Conservation (phyloP, 2,329 filamentous ascomycete genomes). For the Cytospora schulzeri region DNA sequence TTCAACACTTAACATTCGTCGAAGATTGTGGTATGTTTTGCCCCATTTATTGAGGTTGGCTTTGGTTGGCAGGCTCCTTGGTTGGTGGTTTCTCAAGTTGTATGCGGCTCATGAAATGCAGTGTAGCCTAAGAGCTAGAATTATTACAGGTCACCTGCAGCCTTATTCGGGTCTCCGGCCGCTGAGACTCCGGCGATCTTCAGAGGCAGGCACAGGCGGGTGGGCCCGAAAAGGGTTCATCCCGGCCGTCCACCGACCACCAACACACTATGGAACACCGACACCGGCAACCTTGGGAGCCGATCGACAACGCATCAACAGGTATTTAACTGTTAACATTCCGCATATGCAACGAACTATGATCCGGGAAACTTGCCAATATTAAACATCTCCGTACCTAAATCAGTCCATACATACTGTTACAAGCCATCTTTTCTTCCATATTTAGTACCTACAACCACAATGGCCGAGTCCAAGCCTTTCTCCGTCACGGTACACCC, state of each 20-base stretch:
- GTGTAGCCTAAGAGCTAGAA: not conserved
- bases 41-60: not conserved
- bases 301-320: not conserved
- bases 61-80: not conserved
- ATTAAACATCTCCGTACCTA: not conserved
- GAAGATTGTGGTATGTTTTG: not conserved
- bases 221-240: not conserved
- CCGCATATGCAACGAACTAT: not conserved
- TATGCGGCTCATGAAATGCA: not conserved
- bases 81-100: not conserved
- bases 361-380: not conserved
- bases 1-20: not conserved
- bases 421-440: not conserved
- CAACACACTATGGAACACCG: not conserved
- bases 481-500: constrained; percentile 35
- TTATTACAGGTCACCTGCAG: constrained; percentile 1
- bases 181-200: not conserved
- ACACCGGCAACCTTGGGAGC: not conserved
- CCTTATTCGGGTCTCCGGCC: not conserved
- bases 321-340: not conserved
- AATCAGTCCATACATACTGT: not conserved
- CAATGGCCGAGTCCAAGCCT: constrained; percentile 22
- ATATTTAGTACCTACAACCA: constrained; percentile 12
- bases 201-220: not conserved
- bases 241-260: not conserved